A percentile compares a stretch with the other conserved stretches of the same genome.
These are phyloP conservation scores for Coix lacrymajobi DNA, from an alignment of 176 grass and related monocot genomes.

Conservation along the genomic window DNA sequence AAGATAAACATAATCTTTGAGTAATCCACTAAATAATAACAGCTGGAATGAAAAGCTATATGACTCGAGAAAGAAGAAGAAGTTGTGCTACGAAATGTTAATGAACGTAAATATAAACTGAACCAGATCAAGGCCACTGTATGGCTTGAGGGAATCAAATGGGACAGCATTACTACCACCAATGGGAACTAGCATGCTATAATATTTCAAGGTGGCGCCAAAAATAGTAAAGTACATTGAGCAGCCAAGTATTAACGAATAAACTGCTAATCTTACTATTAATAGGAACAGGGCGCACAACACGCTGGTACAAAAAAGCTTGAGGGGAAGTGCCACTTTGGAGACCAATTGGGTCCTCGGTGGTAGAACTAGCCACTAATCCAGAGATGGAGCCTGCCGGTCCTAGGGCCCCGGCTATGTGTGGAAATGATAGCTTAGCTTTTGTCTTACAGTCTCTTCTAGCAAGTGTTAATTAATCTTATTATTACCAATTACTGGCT, in stretches of 20 bases:
- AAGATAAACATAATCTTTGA: conserved; percentile 21
- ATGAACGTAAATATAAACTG: conserved; percentile 10
- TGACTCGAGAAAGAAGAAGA: background rate
- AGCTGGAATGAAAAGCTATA: background rate
- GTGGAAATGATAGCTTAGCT: background rate
- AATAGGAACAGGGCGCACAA: background rate
- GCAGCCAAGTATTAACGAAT: background rate
- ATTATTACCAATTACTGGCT: background rate
- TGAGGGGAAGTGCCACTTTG: background rate
- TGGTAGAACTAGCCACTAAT: background rate
- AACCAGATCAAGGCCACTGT: background rate
- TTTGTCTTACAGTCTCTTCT: background rate
- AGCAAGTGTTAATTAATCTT: background rate
- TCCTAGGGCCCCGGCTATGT: background rate
- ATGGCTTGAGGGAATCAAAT: background rate
- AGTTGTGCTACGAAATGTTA: background rate
- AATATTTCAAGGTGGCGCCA: background rate
- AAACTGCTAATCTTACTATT: background rate
- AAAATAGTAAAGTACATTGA: background rate
- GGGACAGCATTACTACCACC: background rate
- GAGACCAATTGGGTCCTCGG: background rate
- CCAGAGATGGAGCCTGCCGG: background rate
- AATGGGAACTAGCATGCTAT: background rate
- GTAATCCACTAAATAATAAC: background rate
- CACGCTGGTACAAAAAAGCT: background rate